phyloP scores from a whole-genome alignment of 306 rosid species.

The Sesbania bispinosa region DNA sequence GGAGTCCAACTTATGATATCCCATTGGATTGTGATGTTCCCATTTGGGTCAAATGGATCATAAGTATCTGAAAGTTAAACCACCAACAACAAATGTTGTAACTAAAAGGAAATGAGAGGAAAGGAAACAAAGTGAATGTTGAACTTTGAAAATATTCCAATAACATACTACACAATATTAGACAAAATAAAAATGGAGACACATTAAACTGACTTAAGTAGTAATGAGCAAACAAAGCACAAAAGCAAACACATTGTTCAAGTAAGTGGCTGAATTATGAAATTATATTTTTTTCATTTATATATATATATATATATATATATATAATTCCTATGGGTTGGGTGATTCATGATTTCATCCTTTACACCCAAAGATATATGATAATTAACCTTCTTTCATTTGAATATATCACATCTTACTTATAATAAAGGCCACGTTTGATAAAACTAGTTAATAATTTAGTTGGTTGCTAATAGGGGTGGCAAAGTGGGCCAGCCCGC shows the following conservation, averaged over 20 bases:
- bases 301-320: background rate
- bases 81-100: background rate
- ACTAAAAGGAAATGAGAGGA: background rate
- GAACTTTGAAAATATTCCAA: background rate
- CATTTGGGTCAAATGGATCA: conserved; percentile 79
- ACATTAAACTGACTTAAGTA: background rate
- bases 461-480: too few relatives aligned
- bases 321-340: background rate
- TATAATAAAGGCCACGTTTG: too few relatives aligned
- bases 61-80: conserved; percentile 56
- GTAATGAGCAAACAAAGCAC: background rate
- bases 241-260: background rate
- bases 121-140: background rate
- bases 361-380: background rate
- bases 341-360: background rate
- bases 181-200: background rate
- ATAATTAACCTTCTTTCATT: background rate
- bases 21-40: conserved; percentile 85
- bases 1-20: conserved; percentile 72
- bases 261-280: background rate
- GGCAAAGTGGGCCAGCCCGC: too few relatives aligned
- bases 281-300: background rate
- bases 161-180: background rate
- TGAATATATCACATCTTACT: background rate
- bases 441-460: too few relatives aligned